Base-by-base conservation (phyloP, 2,329 filamentous ascomycete genomes). In the Xylaria digitata region DNA sequence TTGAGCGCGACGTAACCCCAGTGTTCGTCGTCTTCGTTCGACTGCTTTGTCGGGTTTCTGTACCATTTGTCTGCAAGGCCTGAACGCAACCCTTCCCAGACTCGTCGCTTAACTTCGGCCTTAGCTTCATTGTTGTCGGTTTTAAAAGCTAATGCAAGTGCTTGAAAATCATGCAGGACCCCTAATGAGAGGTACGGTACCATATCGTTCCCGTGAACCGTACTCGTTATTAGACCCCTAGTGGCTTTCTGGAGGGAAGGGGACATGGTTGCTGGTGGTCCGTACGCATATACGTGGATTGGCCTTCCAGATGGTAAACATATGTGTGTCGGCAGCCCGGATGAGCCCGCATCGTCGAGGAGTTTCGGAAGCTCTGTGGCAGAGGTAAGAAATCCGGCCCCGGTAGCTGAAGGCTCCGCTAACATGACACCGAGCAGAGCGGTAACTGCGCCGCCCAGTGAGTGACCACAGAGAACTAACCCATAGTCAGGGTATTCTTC, bases 221-320 rank as follows among this genome's bases (percentile, higher is more conserved):
- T 84, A 8, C 88, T 93, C 2, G 92, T 94, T 67, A 94, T 90
- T 7, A 94, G 83, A 1, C 90, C 91, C 15, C 90, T 85, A 0
- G 92, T 94, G 11, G 89, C 89, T 65, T 86, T 86, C 48, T 91
- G 87, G 7, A 94, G 83, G 1, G 89, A 86, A 0, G 90, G 84
- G 0, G 90, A 92, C 85, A 94, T 88, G 15, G 90, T 90, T 0
- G 90, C 87, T 0, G 91, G 91, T 1, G 91, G 89, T 0, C 92
- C 92, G 75, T 93, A 94, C 6, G 92, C 90, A 75, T 92, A 94
- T 13, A 93, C 92, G 72, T 94, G 92, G 21, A 94, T 90, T 2
- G 90, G 89, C 0, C 92, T 86, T 17, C 89, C 88, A 0, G 89
- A 73, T 0, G 92, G 92, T 0, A 94, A 83, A 19, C 82, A 84